These are phyloP conservation scores for Yarrowia sp. DNA, from an alignment of 805 yeast genomes.

Conservation along the genomic window DNA sequence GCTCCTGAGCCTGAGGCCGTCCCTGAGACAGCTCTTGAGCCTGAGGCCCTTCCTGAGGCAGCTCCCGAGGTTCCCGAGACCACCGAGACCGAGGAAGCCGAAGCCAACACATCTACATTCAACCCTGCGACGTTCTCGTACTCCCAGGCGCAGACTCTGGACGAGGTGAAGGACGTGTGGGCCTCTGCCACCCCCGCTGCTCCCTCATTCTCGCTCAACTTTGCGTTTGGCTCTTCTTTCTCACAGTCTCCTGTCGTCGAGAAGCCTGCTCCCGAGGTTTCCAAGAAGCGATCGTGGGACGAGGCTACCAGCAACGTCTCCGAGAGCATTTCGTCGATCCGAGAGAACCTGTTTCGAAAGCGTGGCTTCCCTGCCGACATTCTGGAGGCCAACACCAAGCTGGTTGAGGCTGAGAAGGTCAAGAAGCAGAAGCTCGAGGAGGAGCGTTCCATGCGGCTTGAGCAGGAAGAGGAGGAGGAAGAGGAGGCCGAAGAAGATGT, in stretches of 20 bases:
- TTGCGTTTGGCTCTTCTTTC: conserved; percentile 14
- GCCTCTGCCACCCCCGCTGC: neutral
- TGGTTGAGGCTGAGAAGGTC: neutral
- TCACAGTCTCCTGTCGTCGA: neutral
- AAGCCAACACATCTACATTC: too few relatives aligned
- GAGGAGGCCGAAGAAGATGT: neutral
- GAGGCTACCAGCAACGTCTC: conserved; percentile 2
- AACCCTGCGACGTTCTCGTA: conserved; percentile 3
- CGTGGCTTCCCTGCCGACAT: conserved; percentile 24
- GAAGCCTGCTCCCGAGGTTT: neutral
- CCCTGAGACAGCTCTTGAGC: too few relatives aligned
- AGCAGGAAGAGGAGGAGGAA: neutral
- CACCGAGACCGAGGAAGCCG: too few relatives aligned
- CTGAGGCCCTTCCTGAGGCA: neutral
- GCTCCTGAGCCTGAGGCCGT: neutral
- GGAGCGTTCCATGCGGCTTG: neutral
- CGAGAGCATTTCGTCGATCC: conserved; percentile 5
- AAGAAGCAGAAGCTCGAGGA: conserved; percentile 15
- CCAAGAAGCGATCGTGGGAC: conserved; percentile 9
- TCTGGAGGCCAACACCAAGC: conserved; percentile 14
- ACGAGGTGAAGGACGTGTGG: conserved; percentile 14
- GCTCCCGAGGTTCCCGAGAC: neutral
- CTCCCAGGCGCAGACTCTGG: conserved; percentile 9
- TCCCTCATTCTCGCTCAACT: neutral
- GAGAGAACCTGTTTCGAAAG: conserved; percentile 15